Conservation (phyloP, 441 rosid genomes). For the Theobroma grandiflorum region DNA sequence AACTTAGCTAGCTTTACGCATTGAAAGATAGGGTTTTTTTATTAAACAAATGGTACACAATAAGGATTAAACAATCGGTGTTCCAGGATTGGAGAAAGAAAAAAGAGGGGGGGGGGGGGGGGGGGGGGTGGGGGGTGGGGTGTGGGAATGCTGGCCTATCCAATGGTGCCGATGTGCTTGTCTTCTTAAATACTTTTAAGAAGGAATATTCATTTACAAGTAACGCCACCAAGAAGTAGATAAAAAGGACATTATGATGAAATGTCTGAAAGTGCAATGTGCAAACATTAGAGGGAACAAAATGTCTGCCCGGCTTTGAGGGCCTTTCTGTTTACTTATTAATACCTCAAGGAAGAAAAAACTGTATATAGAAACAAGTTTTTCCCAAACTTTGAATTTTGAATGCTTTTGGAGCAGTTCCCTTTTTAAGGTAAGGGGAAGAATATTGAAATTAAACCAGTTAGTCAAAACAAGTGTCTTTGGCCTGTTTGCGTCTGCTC, state of each 20-base stretch:
- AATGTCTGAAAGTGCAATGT: slow-evolving; percentile 28
- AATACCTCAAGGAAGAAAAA: background rate
- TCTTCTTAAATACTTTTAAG: slow-evolving; percentile 17
- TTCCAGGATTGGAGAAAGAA: background rate
- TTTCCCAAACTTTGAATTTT: background rate
- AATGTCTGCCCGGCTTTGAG: slow-evolving; percentile 32
- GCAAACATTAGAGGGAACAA: slow-evolving; percentile 35
- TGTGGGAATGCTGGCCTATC: slow-evolving; percentile 1
- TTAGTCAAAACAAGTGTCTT: background rate
- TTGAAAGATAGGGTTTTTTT: background rate
- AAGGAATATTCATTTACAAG: slow-evolving; percentile 35
- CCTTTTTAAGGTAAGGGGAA: background rate
- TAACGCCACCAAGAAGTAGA: slow-evolving; percentile 28
- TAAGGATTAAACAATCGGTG: background rate
- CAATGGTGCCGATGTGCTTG: slow-evolving; percentile 3
- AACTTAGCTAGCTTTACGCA: background rate
- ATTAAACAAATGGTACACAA: background rate
- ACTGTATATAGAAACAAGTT: background rate
- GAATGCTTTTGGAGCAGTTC: background rate
- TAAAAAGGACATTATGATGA: slow-evolving; percentile 9
- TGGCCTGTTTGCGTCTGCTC: background rate
- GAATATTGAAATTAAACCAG: background rate
- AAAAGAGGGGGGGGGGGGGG: too few relatives aligned
- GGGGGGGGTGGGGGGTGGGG: too few relatives aligned
- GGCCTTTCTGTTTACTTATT: background rate